Base-by-base conservation (phyloP, 352 stramenopile species). In the Phytopythium kandeliae region DNA sequence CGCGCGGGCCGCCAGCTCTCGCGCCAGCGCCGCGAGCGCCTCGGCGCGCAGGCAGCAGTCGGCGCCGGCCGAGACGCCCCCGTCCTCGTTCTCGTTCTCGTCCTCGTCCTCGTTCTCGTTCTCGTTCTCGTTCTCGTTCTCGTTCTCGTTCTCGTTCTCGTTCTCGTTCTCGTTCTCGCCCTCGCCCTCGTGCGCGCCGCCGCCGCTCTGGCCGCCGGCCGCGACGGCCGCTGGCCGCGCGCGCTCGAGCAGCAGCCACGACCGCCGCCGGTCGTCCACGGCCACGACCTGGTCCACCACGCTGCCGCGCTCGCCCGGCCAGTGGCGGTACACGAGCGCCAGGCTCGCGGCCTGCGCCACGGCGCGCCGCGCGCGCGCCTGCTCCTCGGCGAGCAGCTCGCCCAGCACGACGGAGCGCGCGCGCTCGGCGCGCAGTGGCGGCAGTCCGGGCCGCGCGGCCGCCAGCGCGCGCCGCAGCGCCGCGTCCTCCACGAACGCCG, bases 401-500 rank as follows among this genome's bases (percentile, higher is more conserved):
- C 57, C 42, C 0, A 74, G 50, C 30, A 81, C 60, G 13, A 24
- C 45, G 8, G 48, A 63, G 25, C 53, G 46, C 1, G 59, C 57
- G 7, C 44, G 16, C 2, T 69, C 51, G 9, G 31, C 44, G 11
- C 54, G 61, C 5, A 74, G 31, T 0, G 50, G 47, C 16, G 62
- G 67, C 45, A 70, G 53, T 12, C 52, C 58, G 3, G 57, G 65
- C 26, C 57, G 53, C 40, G 70, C 56, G 36, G 65, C 24, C 34
- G 37, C 40, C 13, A 83, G 55, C 40, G 68, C 71, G 41, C 69
- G 58, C 22, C 47, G 41, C 36, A 83, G 49, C 36, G 65, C 49
- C 25, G 62, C 60, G 53, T 78, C 66, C 28, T 77, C 68, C 22
- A 83, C 41, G 11, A 83, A 68, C 41, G 19, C 13, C 9, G 69